Evolutionary conservation across 2,329 filamentous ascomycete genomes (phyloP), one percentile per base, ranked within the genome.

Genomic region (Pseudogymnoascus pannorum): DNA sequence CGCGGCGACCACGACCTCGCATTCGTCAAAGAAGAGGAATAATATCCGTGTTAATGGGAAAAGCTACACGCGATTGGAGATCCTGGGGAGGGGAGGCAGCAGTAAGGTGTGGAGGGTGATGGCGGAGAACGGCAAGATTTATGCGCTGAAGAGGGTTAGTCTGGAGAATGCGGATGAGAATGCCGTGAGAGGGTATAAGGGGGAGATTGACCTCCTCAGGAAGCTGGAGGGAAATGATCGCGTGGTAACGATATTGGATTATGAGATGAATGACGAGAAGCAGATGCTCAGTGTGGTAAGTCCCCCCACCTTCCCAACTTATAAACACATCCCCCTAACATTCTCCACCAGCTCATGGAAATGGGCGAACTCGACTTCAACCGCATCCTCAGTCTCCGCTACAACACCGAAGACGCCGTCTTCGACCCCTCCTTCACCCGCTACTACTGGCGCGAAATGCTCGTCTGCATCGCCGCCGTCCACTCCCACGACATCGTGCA

Each of bases 401-500:
- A 90, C 69, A 90, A 87, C 69, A 83, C 80, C 0, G 87, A 92
- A 64, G 84, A 88, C 60, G 84, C 89, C 38, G 84, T 81, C 63
- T 88, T 99, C 64, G 94, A 99, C 71, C 82, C 91, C 1, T 89
- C 88, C 60, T 97, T 97, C 73, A 91, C 94, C 11, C 88, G 94
- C n/a, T 95, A 90, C 75, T 96, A 96, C 79, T 99, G 94, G 94
- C 94, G 96, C 74, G 94, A 99, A 76, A 99, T 99, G 94, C 86
- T 99, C 16, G 92, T 96, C 73, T 97, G 94, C 72, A 85, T 99
- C 5, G 85, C 90, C 67, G 85, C 93, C 0, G 92, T 99, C 1
- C 94, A 99, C 72, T 84, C 88, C 11, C 82, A 88, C 72, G 92
- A 97, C 71, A 92, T 99, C 65, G 94, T 99, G 2, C 94, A 99